Evolutionary conservation across 179 eudicot species (phyloP).

Genomic region (Spinacia oleracea): DNA sequence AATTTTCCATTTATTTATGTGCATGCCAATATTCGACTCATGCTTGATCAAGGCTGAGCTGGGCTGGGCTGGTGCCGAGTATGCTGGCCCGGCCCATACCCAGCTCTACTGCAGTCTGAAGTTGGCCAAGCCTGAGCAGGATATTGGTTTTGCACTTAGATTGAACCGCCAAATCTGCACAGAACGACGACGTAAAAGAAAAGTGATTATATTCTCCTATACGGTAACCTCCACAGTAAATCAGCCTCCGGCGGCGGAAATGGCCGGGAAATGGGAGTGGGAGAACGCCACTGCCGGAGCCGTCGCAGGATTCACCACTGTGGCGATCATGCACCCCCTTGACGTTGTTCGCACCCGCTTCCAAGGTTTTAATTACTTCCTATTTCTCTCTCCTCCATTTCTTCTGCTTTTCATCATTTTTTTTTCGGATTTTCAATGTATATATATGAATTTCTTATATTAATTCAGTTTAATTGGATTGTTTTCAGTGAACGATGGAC

Average conservation of each 20-base stretch:
- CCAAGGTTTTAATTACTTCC: constrained; percentile 51
- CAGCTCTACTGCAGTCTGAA: no score
- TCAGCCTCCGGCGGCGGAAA: neutral
- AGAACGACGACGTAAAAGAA: neutral
- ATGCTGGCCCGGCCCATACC: no score
- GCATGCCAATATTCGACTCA: no score
- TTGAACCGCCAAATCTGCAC: no score
- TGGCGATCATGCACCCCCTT: constrained; percentile 80
- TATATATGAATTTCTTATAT: neutral
- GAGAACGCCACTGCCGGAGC: constrained; percentile 92
- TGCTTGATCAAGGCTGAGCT: no score
- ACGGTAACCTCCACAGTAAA: neutral
- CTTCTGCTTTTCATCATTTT: neutral
- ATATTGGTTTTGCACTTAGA: no score
- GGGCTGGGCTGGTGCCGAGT: no score
- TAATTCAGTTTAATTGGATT: neutral
- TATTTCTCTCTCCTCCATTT: neutral
- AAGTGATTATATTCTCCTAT: neutral
- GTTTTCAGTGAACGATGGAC: constrained; percentile 73
- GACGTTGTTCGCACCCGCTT: constrained; percentile 97
- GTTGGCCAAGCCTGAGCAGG: no score
- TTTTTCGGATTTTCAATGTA: neutral
- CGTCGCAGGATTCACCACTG: constrained; percentile 81
- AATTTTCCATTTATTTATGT: no score
- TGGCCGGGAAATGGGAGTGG: constrained; percentile 59